Evolutionary conservation across 176 grass and related monocot species (phyloP).

Genomic region (Bromus sterilis): DNA sequence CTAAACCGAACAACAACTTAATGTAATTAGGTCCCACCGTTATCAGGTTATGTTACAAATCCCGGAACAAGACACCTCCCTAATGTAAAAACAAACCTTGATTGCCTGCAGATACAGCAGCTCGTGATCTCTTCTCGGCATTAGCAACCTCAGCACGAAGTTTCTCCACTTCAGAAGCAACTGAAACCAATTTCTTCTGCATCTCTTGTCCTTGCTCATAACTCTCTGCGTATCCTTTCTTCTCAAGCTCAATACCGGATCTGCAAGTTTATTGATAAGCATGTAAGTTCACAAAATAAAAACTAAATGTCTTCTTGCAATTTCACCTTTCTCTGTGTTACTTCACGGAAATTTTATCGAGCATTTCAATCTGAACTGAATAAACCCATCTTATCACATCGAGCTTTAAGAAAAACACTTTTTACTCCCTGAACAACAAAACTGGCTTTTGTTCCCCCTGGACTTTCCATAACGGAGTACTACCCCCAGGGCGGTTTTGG

Average conservation of each 20-base stretch:
- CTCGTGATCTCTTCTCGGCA: constrained; percentile 55
- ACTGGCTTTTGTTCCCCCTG: background rate
- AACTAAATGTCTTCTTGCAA: background rate
- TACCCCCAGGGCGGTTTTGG: background rate
- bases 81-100: constrained; percentile 39
- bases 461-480: background rate
- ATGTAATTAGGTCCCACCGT: no score
- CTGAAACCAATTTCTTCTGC: constrained; percentile 83
- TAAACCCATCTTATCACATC: background rate
- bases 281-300: constrained; percentile 6
- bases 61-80: no score
- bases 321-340: background rate
- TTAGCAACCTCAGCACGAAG: constrained; percentile 62
- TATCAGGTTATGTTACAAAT: no score
- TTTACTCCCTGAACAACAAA: background rate
- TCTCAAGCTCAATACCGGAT: constrained; percentile 74
- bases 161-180: constrained; percentile 84
- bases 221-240: constrained; percentile 81
- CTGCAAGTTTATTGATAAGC: constrained; percentile 24
- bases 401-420: background rate
- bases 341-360: background rate
- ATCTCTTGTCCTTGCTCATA: constrained; percentile 81
- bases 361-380: constrained; percentile 1
- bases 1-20: no score
- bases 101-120: constrained; percentile 35